These are phyloP conservation scores for Cornus kousa DNA, from an alignment of 148 eudicot species.

Conservation along the genomic window DNA sequence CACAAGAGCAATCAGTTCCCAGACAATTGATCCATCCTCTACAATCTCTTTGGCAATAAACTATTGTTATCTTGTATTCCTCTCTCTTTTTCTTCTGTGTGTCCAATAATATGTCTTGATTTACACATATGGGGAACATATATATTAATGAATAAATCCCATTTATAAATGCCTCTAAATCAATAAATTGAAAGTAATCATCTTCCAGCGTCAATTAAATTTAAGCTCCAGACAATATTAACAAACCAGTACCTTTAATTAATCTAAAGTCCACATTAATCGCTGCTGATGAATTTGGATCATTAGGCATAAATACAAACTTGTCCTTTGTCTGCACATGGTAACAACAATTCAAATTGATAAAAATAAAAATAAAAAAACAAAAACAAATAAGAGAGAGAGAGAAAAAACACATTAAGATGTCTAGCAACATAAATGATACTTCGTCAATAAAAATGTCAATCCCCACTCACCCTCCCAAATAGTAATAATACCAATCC, in stretches of 20 bases:
- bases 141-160: background rate
- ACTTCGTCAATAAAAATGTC: background rate
- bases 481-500: background rate
- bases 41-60: no score
- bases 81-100: background rate
- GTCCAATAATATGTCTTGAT: background rate
- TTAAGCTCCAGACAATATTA: background rate
- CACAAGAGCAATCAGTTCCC: no score
- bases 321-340: conserved; percentile 52
- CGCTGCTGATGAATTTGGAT: conserved; percentile 40
- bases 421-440: background rate
- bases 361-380: background rate
- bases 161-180: no score
- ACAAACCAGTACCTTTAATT: conserved; percentile 53
- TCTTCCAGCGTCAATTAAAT: background rate
- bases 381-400: background rate
- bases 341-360: background rate
- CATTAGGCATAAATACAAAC: conserved; percentile 59
- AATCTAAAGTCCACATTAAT: conserved; percentile 50
- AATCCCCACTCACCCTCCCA: background rate
- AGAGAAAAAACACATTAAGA: background rate
- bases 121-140: background rate
- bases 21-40: no score
- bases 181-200: background rate
- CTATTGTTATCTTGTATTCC: no score